These are phyloP conservation scores for Fusarium equiseti DNA, from an alignment of 2,329 filamentous ascomycete species.

Conservation along the genomic window DNA sequence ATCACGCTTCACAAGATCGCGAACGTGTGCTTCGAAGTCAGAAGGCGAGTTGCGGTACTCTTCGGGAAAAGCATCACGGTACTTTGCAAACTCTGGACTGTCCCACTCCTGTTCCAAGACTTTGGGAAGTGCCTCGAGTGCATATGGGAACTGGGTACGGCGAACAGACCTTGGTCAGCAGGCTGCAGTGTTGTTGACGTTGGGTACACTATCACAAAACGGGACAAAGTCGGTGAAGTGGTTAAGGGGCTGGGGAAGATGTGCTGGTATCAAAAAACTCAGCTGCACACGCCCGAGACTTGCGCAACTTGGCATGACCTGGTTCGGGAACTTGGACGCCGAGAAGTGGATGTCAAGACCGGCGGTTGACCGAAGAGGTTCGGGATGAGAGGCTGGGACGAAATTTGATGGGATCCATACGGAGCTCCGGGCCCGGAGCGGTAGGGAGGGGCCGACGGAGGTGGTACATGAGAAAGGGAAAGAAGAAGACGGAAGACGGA, in stretches of 20 bases:
- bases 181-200: slow-evolving; percentile 32
- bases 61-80: slow-evolving; percentile 77
- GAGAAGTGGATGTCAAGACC: slow-evolving; percentile 30
- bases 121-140: slow-evolving; percentile 72
- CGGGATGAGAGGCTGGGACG: slow-evolving; percentile 40
- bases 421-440: slow-evolving; percentile 41
- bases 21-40: slow-evolving; percentile 74
- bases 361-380: slow-evolving; percentile 31
- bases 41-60: slow-evolving; percentile 69
- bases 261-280: slow-evolving; percentile 22
- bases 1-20: slow-evolving; percentile 77
- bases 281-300: slow-evolving; percentile 39
- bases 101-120: slow-evolving; percentile 77
- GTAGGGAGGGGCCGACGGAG: slow-evolving; percentile 31
- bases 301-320: slow-evolving; percentile 35
- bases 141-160: slow-evolving; percentile 77
- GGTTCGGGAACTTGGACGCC: slow-evolving; percentile 32
- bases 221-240: slow-evolving; percentile 46
- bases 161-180: slow-evolving; percentile 31
- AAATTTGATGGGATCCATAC: slow-evolving; percentile 31
- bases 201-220: slow-evolving; percentile 18
- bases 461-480: slow-evolving; percentile 25
- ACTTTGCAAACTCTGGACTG: slow-evolving; percentile 71
- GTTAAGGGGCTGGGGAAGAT: slow-evolving; percentile 26
- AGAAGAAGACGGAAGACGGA: slow-evolving; percentile 36